Percentiles rank a stretch among this genome's conserved stretches.
Evolutionary conservation across 257 asterid genomes (phyloP).

Genomic region (Nicotiana noctiflora): DNA sequence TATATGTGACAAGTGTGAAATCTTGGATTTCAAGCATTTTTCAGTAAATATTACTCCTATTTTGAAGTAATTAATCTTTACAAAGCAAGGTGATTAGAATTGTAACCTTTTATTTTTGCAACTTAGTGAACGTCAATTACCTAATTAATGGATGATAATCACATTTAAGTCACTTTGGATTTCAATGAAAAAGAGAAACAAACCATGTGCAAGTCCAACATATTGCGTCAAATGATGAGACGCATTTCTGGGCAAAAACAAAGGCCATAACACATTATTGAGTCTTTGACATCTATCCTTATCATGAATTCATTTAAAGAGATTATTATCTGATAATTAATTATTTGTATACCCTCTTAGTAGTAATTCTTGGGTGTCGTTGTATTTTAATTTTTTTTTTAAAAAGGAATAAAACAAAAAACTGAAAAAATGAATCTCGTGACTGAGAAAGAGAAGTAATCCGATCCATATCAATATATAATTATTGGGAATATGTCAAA

Average conservation of each 20-base stretch:
- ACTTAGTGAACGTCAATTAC: neutral
- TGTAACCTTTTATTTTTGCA: too few relatives aligned
- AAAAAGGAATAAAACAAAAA: neutral
- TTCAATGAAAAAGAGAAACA: slow-evolving; percentile 17
- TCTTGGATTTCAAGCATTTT: neutral
- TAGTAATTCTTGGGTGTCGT: slow-evolving; percentile 1
- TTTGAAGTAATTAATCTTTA: too few relatives aligned
- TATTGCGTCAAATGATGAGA: slow-evolving; percentile 13
- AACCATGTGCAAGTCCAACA: slow-evolving; percentile 24
- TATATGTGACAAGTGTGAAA: neutral
- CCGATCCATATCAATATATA: neutral
- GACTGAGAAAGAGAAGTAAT: neutral
- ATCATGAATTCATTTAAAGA: slow-evolving; percentile 3
- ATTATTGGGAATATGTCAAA: neutral
- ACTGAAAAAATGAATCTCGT: neutral
- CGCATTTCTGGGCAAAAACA: slow-evolving; percentile 17
- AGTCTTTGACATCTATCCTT: neutral
- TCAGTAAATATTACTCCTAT: too few relatives aligned
- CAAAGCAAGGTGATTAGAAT: too few relatives aligned
- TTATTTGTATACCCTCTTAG: slow-evolving; percentile 8
- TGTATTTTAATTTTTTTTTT: too few relatives aligned
- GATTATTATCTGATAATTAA: neutral
- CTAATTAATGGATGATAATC: neutral
- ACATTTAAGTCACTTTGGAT: neutral
- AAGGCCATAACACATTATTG: slow-evolving; percentile 22